Conservation (phyloP, 1,284 basidiomycete genomes). For the Fomitopsis pinicola region DNA sequence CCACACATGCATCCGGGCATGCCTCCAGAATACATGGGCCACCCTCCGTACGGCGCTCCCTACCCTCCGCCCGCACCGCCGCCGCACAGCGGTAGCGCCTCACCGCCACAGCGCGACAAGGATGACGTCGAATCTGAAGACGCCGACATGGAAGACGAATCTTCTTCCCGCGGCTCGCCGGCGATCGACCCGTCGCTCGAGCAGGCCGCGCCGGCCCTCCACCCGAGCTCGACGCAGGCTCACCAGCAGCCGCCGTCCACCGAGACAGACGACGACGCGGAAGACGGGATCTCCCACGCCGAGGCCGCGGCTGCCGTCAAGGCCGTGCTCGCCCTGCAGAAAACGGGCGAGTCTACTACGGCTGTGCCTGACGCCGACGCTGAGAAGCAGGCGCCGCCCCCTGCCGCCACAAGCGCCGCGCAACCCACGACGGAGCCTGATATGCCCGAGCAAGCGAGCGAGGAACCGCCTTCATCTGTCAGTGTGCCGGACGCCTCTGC, state of each 20-base stretch:
- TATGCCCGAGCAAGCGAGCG: background rate
- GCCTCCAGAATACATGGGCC: conserved; percentile 13
- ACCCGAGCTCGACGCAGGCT: conserved; percentile 2
- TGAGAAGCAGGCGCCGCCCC: background rate
- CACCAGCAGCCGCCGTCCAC: background rate
- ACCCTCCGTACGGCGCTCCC: conserved; percentile 12
- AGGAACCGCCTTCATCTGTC: background rate
- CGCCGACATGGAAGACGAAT: conserved; percentile 25
- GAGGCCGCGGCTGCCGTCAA: conserved; percentile 20
- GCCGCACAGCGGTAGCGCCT: conserved; percentile 1
- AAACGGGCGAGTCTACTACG: background rate
- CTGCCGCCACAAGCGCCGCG: background rate
- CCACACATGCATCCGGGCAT: conserved; percentile 20
- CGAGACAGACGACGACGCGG: conserved; percentile 7
- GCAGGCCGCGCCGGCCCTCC: conserved; percentile 3
- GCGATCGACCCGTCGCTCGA: conserved; percentile 39
- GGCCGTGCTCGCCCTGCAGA: conserved; percentile 20
- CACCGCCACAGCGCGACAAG: conserved; percentile 1
- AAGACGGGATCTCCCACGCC: conserved; percentile 8
- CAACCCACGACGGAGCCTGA: background rate
- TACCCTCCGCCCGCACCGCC: conserved; percentile 15
- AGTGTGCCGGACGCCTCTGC: conserved; percentile 1
- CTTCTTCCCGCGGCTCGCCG: conserved; percentile 14
- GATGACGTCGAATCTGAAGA: conserved; percentile 6
- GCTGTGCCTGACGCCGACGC: background rate